Evolutionary conservation across 441 rosid genomes (phyloP).

Genomic region (Pelargonium cotyledonis): DNA sequence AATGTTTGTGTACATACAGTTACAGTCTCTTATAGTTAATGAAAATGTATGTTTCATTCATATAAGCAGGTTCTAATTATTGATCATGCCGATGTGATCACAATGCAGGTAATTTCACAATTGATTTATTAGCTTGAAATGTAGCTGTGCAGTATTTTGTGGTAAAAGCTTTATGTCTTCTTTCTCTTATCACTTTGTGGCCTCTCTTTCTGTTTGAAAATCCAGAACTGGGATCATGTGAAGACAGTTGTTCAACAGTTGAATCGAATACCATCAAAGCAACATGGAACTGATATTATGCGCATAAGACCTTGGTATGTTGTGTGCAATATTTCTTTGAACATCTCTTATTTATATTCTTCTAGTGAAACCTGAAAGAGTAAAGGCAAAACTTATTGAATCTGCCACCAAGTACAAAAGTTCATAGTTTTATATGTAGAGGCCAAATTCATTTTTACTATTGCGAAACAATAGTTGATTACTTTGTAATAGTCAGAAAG

Average conservation of each 20-base stretch:
- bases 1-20: conserved; percentile 1
- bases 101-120: conserved; percentile 68
- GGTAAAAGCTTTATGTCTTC: not conserved
- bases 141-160: not conserved
- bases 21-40: conserved; percentile 16
- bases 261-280: conserved; percentile 69
- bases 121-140: conserved; percentile 21
- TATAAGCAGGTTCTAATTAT: conserved; percentile 68
- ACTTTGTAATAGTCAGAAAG: not conserved
- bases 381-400: not conserved
- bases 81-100: conserved; percentile 89
- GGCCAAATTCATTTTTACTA: not conserved
- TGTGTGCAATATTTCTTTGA: not conserved
- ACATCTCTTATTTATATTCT: not conserved
- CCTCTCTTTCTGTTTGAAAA: conserved; percentile 19
- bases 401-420: not conserved
- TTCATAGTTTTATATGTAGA: not conserved
- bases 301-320: conserved; percentile 81
- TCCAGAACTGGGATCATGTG: conserved; percentile 83
- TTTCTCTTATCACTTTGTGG: conserved; percentile 6
- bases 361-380: not conserved
- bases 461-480: not conserved
- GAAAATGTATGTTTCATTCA: conserved; percentile 19
- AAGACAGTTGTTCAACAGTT: conserved; percentile 51
- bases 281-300: conserved; percentile 82